A percentile compares a stretch with the other conserved stretches of the same genome.
These are phyloP conservation scores for Cutaneotrichosporon spelunceum DNA, from an alignment of 1,284 basidiomycete genomes.

Conservation along the genomic window DNA sequence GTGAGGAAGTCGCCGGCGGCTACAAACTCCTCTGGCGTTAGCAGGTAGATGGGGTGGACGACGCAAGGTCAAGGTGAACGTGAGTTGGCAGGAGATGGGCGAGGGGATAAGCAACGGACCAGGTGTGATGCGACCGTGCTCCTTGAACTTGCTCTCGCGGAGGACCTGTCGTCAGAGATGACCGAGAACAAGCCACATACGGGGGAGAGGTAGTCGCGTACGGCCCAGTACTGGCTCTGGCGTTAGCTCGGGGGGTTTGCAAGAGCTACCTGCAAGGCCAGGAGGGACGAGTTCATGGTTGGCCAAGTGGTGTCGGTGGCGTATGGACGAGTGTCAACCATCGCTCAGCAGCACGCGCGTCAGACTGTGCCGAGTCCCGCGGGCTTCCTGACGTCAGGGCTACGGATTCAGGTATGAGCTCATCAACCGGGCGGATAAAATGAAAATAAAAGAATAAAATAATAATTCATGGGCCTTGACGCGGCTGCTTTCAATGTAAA, in stretches of 20 bases:
- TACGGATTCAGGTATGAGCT: not conserved
- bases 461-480: not conserved
- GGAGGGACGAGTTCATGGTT: slow-evolving; percentile 49
- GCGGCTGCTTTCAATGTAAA: slow-evolving; percentile 2
- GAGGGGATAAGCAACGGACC: slow-evolving; percentile 58
- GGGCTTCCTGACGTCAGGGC: not conserved
- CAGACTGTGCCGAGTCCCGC: not conserved
- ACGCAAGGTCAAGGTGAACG: too few relatives aligned
- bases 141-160: slow-evolving; percentile 98
- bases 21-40: slow-evolving; percentile 79
- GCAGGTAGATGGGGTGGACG: not conserved
- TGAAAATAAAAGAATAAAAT: not conserved
- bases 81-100: not conserved
- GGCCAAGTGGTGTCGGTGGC: not conserved
- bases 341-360: not conserved
- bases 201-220: slow-evolving; percentile 93
- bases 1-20: slow-evolving; percentile 89
- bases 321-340: not conserved
- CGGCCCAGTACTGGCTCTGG: slow-evolving; percentile 87
- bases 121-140: slow-evolving; percentile 93
- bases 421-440: not conserved
- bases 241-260: slow-evolving; percentile 13
- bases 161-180: slow-evolving; percentile 68
- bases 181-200: too few relatives aligned
- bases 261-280: slow-evolving; percentile 49